Evolutionary conservation across 2,329 filamentous ascomycete species (phyloP), one percentile per base, ranked within the genome.

Genomic region (Leptosphaerulina australis): DNA sequence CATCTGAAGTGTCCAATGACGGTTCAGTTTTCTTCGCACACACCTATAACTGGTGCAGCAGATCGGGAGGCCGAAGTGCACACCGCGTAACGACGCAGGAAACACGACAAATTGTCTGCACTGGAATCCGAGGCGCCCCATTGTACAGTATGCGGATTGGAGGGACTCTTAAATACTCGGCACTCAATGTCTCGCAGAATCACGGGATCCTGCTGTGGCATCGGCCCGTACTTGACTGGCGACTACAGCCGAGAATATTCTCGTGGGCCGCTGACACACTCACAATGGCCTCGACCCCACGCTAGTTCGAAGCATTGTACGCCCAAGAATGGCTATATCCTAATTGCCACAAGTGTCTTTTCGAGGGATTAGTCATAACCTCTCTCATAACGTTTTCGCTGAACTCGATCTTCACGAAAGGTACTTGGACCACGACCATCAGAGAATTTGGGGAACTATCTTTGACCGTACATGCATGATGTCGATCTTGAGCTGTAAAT

Each of bases 221-320:
- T 38, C 48, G 48, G 48, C 48, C 48, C 48, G 48, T 46, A 33
- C 25, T 51, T 35, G 30, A 33, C 30, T 31, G 15, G 20, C 25
- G 37, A 36, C 21, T 17, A 24, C 20, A 37, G 36, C 48, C 41
- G 48, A 51, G 8, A 41, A 5, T 17, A 14, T 6, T 33, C 2
- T 34, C 26, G 20, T 45, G 20, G 33, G 43, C n/a, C 3, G 24
- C 25, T 9, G 25, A 18, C 31, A 14, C n/a, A 17, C 14, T 20
- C 11, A 36, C n/a, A 11, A n/a, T 10, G 7, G 12, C 9, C 11
- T 20, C 12, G 4, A 33, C 30, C 14, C 15, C 15, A 33, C 30
- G 30, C 14, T 33, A n/a, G 15, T 31, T n/a, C 14, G 29, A 31
- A 15, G n/a, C 29, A 17, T 33, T 11, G 9, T 4, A 8, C 6